Evolutionary conservation across 2,329 filamentous ascomycete species (phyloP).

Genomic region (Ophiocordyceps camponoti-leonardi): DNA sequence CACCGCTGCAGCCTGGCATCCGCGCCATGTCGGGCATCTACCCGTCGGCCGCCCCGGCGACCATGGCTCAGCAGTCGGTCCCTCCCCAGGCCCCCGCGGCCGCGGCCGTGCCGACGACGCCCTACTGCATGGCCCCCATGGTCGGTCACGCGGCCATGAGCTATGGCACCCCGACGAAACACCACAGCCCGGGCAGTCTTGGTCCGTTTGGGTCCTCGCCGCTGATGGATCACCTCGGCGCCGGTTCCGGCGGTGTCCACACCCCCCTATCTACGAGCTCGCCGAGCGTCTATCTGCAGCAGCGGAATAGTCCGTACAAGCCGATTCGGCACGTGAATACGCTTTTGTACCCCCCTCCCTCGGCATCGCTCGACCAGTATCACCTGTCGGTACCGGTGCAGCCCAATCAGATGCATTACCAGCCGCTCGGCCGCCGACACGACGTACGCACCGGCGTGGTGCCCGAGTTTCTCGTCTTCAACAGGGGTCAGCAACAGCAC

Average conservation of each 20-base stretch:
- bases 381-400: slow-evolving; percentile 37
- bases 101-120: slow-evolving; percentile 7
- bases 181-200: slow-evolving; percentile 31
- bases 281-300: slow-evolving; percentile 71
- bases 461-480: slow-evolving; percentile 36
- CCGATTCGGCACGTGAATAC: slow-evolving; percentile 81
- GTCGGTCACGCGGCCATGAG: slow-evolving; percentile 14
- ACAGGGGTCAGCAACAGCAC: slow-evolving; percentile 14
- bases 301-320: slow-evolving; percentile 82
- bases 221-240: slow-evolving; percentile 42
- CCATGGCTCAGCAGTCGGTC: slow-evolving; percentile 19
- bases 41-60: slow-evolving; percentile 29
- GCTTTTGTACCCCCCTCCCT: slow-evolving; percentile 74
- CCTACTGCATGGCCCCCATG: slow-evolving; percentile 8
- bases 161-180: slow-evolving; percentile 35
- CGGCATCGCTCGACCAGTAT: slow-evolving; percentile 60
- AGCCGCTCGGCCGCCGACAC: slow-evolving; percentile 53
- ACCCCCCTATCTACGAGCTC: slow-evolving; percentile 56
- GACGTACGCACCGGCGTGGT: slow-evolving; percentile 55
- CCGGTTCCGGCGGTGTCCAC: slow-evolving; percentile 29
- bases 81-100: slow-evolving; percentile 8
- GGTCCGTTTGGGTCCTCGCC: slow-evolving; percentile 44
- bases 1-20: slow-evolving; percentile 40
- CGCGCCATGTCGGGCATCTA: slow-evolving; percentile 69
- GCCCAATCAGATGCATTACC: slow-evolving; percentile 68